Conservation (phyloP, 2,329 filamentous ascomycete species). For the Davidsoniella eucalypti region DNA sequence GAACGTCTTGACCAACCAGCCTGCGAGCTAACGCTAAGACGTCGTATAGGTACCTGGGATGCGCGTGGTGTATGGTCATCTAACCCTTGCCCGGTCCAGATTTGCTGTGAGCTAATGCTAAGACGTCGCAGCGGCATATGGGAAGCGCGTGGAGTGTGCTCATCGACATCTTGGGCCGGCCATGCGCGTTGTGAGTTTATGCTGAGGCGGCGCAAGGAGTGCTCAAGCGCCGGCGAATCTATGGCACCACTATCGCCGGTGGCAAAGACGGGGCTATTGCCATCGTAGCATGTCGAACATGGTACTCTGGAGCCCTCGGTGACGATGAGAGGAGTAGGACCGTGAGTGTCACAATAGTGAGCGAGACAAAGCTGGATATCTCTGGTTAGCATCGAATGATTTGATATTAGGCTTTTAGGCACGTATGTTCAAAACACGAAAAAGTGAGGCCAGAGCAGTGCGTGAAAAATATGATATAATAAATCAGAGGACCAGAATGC, state of each 20-base stretch:
- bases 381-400: conserved; percentile 11
- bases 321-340: conserved; percentile 53
- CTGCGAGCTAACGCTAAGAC: neutral
- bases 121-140: neutral
- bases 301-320: conserved; percentile 48
- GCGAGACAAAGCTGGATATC: conserved; percentile 47
- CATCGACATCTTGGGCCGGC: conserved; percentile 3
- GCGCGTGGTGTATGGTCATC: neutral
- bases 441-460: neutral
- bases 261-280: conserved; percentile 19
- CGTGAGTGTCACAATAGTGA: conserved; percentile 55
- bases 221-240: conserved; percentile 4
- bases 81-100: too few relatives aligned
- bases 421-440: neutral
- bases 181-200: neutral
- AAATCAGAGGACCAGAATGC: neutral
- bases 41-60: conserved; percentile 14
- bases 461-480: neutral
- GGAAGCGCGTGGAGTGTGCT: conserved; percentile 14
- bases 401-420: neutral
- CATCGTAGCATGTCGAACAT: conserved; percentile 42
- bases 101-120: neutral
- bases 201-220: conserved; percentile 5
- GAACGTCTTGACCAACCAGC: conserved; percentile 21
- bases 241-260: conserved; percentile 1